Evolutionary conservation across 2,329 filamentous ascomycete genomes (phyloP).

Genomic region (Sordariomycetes sp.): DNA sequence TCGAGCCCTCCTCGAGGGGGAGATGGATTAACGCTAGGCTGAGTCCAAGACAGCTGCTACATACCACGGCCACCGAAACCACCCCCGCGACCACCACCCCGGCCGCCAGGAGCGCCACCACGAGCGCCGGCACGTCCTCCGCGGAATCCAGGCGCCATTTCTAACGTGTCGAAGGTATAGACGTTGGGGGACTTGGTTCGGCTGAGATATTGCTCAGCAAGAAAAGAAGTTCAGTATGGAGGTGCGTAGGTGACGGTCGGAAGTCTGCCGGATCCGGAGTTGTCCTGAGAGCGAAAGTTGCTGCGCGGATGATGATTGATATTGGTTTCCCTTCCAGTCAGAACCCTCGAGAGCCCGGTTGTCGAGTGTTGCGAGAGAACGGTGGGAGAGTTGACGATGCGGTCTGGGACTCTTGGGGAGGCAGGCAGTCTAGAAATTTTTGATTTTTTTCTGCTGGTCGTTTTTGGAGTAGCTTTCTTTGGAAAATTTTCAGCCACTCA

Average conservation of each 20-base stretch:
- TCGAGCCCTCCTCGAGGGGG: background rate
- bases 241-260: background rate
- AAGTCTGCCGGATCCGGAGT: background rate
- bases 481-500: constrained; percentile 5
- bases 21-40: background rate
- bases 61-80: constrained; percentile 7
- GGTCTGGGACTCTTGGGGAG: constrained; percentile 5
- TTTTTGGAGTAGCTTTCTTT: constrained; percentile 9
- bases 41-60: background rate
- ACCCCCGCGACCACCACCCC: constrained; percentile 13
- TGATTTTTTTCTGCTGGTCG: constrained; percentile 5
- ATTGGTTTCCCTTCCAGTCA: constrained; percentile 2
- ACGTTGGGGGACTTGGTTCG: background rate
- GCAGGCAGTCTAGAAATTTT: constrained; percentile 10
- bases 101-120: constrained; percentile 18
- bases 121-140: constrained; percentile 12
- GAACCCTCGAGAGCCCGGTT: constrained; percentile 5
- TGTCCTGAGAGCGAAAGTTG: background rate
- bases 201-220: constrained; percentile 8
- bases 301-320: background rate
- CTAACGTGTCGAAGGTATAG: constrained; percentile 6
- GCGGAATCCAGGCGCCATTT: constrained; percentile 11
- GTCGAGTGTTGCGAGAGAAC: constrained; percentile 7
- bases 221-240: constrained; percentile 4
- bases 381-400: constrained; percentile 5